These are phyloP conservation scores for Zygoascus bituminiphila DNA, from an alignment of 805 yeast genomes.

Conservation along the genomic window DNA sequence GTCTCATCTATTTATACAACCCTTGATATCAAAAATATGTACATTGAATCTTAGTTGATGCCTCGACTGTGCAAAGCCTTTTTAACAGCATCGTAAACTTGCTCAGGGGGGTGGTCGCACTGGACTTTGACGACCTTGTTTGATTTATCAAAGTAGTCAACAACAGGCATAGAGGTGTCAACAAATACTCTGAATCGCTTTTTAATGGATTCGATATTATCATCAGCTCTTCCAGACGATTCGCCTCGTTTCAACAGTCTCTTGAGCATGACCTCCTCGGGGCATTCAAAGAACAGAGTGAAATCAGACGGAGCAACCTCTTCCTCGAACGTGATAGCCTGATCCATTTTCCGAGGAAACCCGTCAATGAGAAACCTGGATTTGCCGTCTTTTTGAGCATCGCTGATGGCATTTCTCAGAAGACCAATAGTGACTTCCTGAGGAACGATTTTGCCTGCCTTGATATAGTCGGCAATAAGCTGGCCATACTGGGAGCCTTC, in stretches of 20 bases:
- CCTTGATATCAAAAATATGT: too few relatives aligned
- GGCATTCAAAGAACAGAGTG: constrained; percentile 44
- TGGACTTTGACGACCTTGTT: constrained; percentile 67
- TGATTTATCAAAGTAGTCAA: constrained; percentile 66
- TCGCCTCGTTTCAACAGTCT: constrained; percentile 86
- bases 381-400: constrained; percentile 38
- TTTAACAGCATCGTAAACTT: constrained; percentile 63
- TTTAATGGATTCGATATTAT: constrained; percentile 80
- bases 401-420: constrained; percentile 68
- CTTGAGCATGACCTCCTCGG: constrained; percentile 73
- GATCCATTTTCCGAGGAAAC: constrained; percentile 98
- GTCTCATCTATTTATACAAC: too few relatives aligned
- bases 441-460: constrained; percentile 87
- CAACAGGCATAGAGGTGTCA: constrained; percentile 91
- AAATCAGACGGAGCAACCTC: constrained; percentile 33
- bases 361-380: constrained; percentile 83
- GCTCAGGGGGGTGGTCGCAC: constrained; percentile 76
- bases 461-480: constrained; percentile 73
- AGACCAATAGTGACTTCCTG: constrained; percentile 84
- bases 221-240: constrained; percentile 91
- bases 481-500: constrained; percentile 78
- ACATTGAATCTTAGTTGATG: constrained; percentile 3
- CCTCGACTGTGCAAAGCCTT: constrained; percentile 43
- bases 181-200: constrained; percentile 82
- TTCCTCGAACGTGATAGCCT: constrained; percentile 88